These are phyloP conservation scores for Puccinia polysora DNA, from an alignment of 1,284 basidiomycete species.

Conservation along the genomic window DNA sequence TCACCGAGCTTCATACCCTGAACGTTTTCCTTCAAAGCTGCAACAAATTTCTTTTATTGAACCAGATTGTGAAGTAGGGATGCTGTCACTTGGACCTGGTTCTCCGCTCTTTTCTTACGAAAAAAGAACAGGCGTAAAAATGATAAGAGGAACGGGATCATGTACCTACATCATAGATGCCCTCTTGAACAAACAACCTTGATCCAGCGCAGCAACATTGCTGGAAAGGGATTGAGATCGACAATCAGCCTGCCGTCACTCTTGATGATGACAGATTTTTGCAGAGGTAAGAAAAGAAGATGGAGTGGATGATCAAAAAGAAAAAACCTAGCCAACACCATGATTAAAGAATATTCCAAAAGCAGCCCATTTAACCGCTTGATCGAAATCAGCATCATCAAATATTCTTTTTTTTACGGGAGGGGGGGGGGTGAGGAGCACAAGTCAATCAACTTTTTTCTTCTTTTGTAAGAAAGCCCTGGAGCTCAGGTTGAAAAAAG, in stretches of 20 bases:
- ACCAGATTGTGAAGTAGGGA: conserved; percentile 58
- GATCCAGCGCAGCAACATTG: conserved; percentile 79
- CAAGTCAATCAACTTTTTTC: background rate
- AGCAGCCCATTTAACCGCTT: conserved; percentile 73
- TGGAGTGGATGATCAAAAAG: background rate
- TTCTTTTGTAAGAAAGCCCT: no score
- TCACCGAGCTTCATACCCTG: conserved; percentile 65
- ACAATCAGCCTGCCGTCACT: conserved; percentile 1
- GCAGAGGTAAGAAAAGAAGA: background rate
- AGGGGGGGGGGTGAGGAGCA: background rate
- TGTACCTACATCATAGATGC: conserved; percentile 52
- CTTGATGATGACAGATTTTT: no score
- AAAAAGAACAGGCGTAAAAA: no score
- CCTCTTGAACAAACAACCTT: conserved; percentile 75
- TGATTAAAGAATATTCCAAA: conserved; percentile 64
- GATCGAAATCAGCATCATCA: conserved; percentile 61
- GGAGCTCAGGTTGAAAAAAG: no score
- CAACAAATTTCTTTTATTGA: conserved; percentile 61
- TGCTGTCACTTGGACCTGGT: no score
- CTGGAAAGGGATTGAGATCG: conserved; percentile 55
- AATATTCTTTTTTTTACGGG: conserved; percentile 55
- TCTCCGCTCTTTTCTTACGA: no score
- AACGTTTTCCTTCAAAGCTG: conserved; percentile 61
- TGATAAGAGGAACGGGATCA: no score
- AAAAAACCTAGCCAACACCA: conserved; percentile 54